These are phyloP conservation scores for Exophiala phaeomuriformis DNA, from an alignment of 2,329 filamentous ascomycete species.

Conservation along the genomic window DNA sequence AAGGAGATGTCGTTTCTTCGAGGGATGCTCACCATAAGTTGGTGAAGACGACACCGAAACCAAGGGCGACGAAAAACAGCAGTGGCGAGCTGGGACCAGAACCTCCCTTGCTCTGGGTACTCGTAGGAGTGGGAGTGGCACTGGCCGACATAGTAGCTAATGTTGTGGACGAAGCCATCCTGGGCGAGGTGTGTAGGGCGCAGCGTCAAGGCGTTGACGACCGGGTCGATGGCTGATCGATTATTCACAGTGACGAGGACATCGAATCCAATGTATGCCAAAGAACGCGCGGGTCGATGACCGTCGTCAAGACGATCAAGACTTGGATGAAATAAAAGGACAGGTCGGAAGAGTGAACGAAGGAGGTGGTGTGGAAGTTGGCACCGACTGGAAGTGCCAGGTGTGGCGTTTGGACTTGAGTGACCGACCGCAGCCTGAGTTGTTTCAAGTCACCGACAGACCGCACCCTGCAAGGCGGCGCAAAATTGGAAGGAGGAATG, in stretches of 20 bases:
- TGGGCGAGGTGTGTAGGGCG: constrained; percentile 10
- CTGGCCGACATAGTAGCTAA: constrained; percentile 20
- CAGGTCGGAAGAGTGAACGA: background rate
- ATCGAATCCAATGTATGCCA: constrained; percentile 4
- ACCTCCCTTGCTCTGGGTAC: constrained; percentile 31
- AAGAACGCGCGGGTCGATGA: background rate
- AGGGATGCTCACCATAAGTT: constrained; percentile 74
- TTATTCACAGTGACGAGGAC: constrained; percentile 6
- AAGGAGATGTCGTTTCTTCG: background rate
- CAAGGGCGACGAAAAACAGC: constrained; percentile 88
- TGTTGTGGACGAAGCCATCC: constrained; percentile 16
- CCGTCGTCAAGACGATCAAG: background rate
- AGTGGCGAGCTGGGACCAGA: constrained; percentile 60
- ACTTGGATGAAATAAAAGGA: constrained; percentile 2
- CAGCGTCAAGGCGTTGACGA: constrained; percentile 2
- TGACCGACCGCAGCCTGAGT: background rate
- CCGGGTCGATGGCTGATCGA: background rate
- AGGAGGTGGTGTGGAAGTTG: constrained; percentile 6
- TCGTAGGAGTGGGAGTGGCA: constrained; percentile 25
- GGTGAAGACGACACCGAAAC: constrained; percentile 96
- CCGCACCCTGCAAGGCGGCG: background rate
- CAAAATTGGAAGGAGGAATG: background rate
- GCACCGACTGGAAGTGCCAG: constrained; percentile 2
- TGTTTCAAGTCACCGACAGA: constrained; percentile 3
- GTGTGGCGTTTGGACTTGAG: background rate